phyloP scores from a whole-genome alignment of 805 yeast species.

The Wickerhamomyces hampshirensis region DNA sequence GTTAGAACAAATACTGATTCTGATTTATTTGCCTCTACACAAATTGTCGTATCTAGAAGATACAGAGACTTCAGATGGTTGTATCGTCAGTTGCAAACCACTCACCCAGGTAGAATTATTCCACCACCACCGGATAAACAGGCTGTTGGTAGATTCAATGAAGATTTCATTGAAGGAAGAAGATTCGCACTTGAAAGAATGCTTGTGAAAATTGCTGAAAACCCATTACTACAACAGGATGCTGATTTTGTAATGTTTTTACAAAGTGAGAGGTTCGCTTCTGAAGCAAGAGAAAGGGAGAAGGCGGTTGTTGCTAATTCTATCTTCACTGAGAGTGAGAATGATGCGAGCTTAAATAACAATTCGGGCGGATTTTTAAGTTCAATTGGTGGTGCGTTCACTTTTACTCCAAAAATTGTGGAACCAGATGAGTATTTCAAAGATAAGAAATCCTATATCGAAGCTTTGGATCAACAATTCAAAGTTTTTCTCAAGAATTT shows the following conservation, averaged over 20 bases:
- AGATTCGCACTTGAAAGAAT: conserved; percentile 80
- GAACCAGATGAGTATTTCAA: conserved; percentile 80
- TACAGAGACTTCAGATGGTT: conserved; percentile 94
- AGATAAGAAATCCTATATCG: conserved; percentile 64
- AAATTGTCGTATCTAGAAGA: conserved; percentile 67
- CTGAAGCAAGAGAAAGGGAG: conserved; percentile 63
- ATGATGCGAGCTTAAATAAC: conserved; percentile 29
- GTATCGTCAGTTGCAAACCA: conserved; percentile 78
- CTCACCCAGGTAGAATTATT: conserved; percentile 84
- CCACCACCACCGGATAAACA: conserved; percentile 98
- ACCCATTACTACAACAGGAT: conserved; percentile 58
- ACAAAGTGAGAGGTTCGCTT: conserved; percentile 63
- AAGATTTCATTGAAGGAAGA: conserved; percentile 83
- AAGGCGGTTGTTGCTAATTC: conserved; percentile 49
- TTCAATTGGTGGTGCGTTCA: conserved; percentile 60
- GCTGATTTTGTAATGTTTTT: conserved; percentile 74
- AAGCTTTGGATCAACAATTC: conserved; percentile 68
- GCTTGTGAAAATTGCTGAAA: conserved; percentile 66
- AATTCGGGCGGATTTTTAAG: conserved; percentile 57
- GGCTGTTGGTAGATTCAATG: conserved; percentile 85
- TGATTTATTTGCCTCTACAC: conserved; percentile 30
- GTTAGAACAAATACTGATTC: conserved; percentile 54
- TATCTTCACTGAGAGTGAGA: conserved; percentile 23
- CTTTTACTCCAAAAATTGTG: conserved; percentile 58
- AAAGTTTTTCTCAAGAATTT: conserved; percentile 63